Percentiles rank a stretch among this genome's conserved stretches.
Conservation (phyloP, 192 early-diverging fungal species). For the Podila minutissima region DNA sequence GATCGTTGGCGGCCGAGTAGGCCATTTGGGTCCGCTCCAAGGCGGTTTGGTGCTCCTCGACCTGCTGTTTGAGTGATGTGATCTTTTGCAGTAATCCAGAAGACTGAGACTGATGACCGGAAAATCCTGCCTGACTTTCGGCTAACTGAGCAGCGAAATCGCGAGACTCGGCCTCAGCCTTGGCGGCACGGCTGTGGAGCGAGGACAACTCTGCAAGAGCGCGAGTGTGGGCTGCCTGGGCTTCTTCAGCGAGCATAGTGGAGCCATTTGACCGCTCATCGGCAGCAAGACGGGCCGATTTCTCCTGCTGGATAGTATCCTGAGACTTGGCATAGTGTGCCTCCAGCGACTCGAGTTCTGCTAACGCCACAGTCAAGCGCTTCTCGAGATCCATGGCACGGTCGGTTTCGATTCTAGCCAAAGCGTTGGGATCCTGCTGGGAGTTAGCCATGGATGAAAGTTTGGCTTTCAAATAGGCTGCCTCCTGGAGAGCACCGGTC, state of each 20-base stretch:
- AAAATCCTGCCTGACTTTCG: constrained; percentile 50
- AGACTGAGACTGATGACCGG: constrained; percentile 39
- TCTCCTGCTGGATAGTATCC: constrained; percentile 55
- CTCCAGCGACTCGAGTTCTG: constrained; percentile 53
- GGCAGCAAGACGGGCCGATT: constrained; percentile 48
- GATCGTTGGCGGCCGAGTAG: constrained; percentile 46
- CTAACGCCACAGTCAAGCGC: constrained; percentile 49
- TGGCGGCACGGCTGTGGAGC: constrained; percentile 51
- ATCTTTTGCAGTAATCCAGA: constrained; percentile 34
- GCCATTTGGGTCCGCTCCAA: constrained; percentile 53
- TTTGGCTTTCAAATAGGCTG: constrained; percentile 63
- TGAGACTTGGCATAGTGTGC: constrained; percentile 49
- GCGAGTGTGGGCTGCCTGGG: constrained; percentile 59
- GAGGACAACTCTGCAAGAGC: constrained; percentile 57
- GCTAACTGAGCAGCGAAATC: constrained; percentile 49
- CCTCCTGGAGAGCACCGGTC: constrained; percentile 65
- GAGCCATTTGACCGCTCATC: constrained; percentile 59
- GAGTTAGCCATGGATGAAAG: constrained; percentile 56
- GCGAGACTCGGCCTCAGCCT: constrained; percentile 57
- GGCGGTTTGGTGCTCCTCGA: constrained; percentile 50
- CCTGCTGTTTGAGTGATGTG: constrained; percentile 37
- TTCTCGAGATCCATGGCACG: constrained; percentile 59
- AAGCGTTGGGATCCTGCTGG: constrained; percentile 30
- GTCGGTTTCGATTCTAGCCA: constrained; percentile 57
- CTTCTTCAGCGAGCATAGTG: constrained; percentile 58